Evolutionary conservation across 1,284 basidiomycete species (phyloP).

Genomic region (Pyrrhoderma lamaoense): DNA sequence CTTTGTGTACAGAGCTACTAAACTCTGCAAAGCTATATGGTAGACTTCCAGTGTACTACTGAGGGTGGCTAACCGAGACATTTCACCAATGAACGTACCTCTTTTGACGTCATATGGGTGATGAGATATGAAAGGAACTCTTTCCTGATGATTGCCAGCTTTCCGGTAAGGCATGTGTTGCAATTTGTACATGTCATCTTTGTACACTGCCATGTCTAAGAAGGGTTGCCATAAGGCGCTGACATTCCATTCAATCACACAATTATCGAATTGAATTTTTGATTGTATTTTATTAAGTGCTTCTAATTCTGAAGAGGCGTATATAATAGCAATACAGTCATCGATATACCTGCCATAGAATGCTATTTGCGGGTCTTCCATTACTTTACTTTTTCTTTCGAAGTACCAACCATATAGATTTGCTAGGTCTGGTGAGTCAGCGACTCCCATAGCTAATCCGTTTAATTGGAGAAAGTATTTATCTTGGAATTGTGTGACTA

Average conservation of each 20-base stretch:
- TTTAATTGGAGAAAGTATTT: slow-evolving; percentile 21
- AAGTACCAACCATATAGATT: slow-evolving; percentile 27
- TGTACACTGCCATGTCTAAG: slow-evolving; percentile 28
- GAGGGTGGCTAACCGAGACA: slow-evolving; percentile 31
- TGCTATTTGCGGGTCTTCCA: slow-evolving; percentile 21
- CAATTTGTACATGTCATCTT: slow-evolving; percentile 18
- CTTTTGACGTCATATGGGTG: slow-evolving; percentile 32
- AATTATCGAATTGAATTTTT: slow-evolving; percentile 23
- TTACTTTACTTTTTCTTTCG: slow-evolving; percentile 22
- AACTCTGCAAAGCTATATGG: slow-evolving; percentile 22
- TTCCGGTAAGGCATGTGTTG: slow-evolving; percentile 29
- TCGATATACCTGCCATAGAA: slow-evolving; percentile 36
- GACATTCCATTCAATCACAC: slow-evolving; percentile 29
- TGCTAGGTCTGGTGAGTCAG: slow-evolving; percentile 28
- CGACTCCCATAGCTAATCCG: slow-evolving; percentile 33
- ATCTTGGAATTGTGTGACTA: slow-evolving; percentile 22
- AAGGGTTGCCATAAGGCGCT: slow-evolving; percentile 23
- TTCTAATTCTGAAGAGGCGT: slow-evolving; percentile 23
- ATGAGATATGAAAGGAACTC: slow-evolving; percentile 31
- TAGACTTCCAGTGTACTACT: slow-evolving; percentile 26
- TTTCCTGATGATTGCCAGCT: slow-evolving; percentile 28
- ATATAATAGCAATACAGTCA: slow-evolving; percentile 29
- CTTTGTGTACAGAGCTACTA: slow-evolving; percentile 25
- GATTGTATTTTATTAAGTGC: slow-evolving; percentile 18
- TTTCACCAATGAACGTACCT: slow-evolving; percentile 32